Percentiles rank a stretch among this genome's conserved stretches.
Conservation (phyloP, 1,139 yeast species). For the Candida pseudocylindracea region DNA sequence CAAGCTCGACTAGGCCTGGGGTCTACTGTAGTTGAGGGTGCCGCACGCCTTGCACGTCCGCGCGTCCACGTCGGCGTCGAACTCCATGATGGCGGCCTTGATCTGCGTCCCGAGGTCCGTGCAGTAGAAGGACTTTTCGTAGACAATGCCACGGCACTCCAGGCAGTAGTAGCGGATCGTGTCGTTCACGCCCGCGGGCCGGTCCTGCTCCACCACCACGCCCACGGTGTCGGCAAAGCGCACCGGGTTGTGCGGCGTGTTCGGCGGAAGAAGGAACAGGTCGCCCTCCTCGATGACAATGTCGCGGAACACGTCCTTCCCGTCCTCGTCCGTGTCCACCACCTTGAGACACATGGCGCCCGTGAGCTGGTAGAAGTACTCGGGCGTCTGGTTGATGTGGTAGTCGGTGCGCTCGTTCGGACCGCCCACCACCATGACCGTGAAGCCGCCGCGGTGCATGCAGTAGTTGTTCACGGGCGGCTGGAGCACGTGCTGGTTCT, state of each 20-base stretch:
- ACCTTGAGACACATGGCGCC: slow-evolving; percentile 74
- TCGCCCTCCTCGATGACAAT: slow-evolving; percentile 68
- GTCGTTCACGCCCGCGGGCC: slow-evolving; percentile 51
- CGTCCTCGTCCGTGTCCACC: slow-evolving; percentile 45
- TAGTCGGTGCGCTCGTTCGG: slow-evolving; percentile 89
- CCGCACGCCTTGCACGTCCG: slow-evolving; percentile 66
- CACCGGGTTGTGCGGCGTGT: slow-evolving; percentile 80
- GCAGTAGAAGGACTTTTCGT: slow-evolving; percentile 55
- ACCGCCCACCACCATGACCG: slow-evolving; percentile 90
- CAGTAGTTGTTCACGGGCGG: slow-evolving; percentile 64
- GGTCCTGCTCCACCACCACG: slow-evolving; percentile 81
- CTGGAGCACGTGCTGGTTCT: slow-evolving; percentile 49
- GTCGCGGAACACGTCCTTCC: slow-evolving; percentile 25
- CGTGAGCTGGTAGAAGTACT: slow-evolving; percentile 74
- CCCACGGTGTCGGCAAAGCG: slow-evolving; percentile 76
- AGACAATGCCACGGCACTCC: slow-evolving; percentile 38
- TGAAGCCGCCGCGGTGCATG: slow-evolving; percentile 77
- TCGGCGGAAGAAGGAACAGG: slow-evolving; percentile 65
- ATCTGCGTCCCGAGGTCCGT: slow-evolving; percentile 79
- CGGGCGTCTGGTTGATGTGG: slow-evolving; percentile 87
- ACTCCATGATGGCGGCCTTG: slow-evolving; percentile 54
- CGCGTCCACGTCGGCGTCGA: slow-evolving; percentile 36
- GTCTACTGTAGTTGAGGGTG: slow-evolving; percentile 39
- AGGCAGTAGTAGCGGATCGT: slow-evolving; percentile 74
- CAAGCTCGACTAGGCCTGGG: slow-evolving; percentile 8